Conservation (phyloP, 2,329 filamentous ascomycete species). For the Alternaria consortialis region DNA sequence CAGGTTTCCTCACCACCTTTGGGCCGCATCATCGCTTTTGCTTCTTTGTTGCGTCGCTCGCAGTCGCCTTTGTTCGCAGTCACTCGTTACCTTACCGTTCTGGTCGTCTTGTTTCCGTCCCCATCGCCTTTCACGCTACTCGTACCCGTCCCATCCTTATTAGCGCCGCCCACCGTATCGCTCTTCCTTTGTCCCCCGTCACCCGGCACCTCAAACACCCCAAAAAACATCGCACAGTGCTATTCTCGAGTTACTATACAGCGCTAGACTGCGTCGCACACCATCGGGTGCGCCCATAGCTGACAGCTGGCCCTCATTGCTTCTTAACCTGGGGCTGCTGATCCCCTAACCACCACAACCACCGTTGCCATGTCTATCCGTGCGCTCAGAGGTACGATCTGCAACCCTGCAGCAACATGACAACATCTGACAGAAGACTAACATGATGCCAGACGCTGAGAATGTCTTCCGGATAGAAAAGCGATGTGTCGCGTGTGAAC, state of each 20-base stretch:
- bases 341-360: slow-evolving; percentile 24
- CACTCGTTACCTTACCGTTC: slow-evolving; percentile 23
- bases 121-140: neutral
- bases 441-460: slow-evolving; percentile 43
- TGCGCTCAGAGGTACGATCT: slow-evolving; percentile 25
- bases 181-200: slow-evolving; percentile 21
- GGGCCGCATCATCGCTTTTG: slow-evolving; percentile 8
- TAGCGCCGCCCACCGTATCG: slow-evolving; percentile 16
- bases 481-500: slow-evolving; percentile 67
- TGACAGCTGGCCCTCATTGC: slow-evolving; percentile 20
- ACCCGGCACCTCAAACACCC: slow-evolving; percentile 11
- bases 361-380: slow-evolving; percentile 29
- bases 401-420: neutral
- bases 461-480: slow-evolving; percentile 60
- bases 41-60: slow-evolving; percentile 7
- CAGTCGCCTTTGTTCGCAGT: slow-evolving; percentile 15
- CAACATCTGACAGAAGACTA: slow-evolving; percentile 14
- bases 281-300: slow-evolving; percentile 15
- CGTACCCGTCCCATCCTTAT: slow-evolving; percentile 3
- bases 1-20: slow-evolving; percentile 6
- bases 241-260: neutral
- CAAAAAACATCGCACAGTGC: slow-evolving; percentile 7
- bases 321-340: slow-evolving; percentile 17
- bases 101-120: neutral
- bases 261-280: slow-evolving; percentile 11